Evolutionary conservation across 305 asterid genomes (phyloP).

Genomic region (Rubia peregrina): DNA sequence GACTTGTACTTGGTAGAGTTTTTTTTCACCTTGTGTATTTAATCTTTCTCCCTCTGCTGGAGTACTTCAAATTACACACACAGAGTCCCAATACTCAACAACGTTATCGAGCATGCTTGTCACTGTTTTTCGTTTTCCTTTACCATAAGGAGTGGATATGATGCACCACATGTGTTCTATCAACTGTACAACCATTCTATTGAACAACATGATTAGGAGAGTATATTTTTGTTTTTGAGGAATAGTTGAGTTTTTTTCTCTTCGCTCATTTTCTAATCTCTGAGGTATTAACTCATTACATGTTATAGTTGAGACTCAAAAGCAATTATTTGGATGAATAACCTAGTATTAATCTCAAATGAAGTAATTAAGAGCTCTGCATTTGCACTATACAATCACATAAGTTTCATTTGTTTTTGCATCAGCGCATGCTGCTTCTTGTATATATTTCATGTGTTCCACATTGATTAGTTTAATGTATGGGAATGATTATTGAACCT

Average conservation of each 20-base stretch:
- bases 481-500: neutral
- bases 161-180: neutral
- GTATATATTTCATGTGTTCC: no score
- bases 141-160: neutral
- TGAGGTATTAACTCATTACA: neutral
- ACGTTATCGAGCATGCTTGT: neutral
- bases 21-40: neutral
- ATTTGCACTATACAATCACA: neutral
- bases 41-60: constrained; percentile 1
- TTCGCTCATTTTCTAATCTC: neutral
- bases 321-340: neutral
- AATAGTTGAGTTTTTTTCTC: neutral
- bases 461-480: no score
- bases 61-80: neutral
- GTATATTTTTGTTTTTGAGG: neutral
- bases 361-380: neutral
- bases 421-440: no score
- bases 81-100: neutral
- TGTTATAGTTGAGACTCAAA: neutral
- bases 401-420: neutral
- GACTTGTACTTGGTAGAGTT: constrained; percentile 66
- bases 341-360: neutral
- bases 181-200: neutral
- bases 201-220: neutral
- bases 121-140: neutral